phyloP scores from a whole-genome alignment of 441 rosid genomes.

The Croton laevigatus region DNA sequence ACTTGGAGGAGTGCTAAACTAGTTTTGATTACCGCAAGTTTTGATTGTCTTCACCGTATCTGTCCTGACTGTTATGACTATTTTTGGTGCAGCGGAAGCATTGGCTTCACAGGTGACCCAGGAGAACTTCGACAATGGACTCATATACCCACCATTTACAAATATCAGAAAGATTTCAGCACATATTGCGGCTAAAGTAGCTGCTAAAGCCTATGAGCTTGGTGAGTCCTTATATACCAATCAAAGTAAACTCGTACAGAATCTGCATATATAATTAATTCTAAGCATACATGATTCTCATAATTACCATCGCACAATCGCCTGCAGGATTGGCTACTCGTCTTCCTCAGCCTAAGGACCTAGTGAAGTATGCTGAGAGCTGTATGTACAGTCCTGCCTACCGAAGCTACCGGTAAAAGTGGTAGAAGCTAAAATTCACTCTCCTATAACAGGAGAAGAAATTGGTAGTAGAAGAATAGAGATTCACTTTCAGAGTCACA shows the following conservation, averaged over 20 bases:
- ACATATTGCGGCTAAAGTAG: constrained; percentile 78
- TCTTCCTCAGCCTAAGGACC: constrained; percentile 70
- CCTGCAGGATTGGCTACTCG: constrained; percentile 76
- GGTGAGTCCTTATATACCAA: constrained; percentile 39
- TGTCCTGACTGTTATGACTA: not conserved
- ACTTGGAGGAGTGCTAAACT: not conserved
- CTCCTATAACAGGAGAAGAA: not conserved
- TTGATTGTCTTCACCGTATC: not conserved
- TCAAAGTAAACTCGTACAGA: not conserved
- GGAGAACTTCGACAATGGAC: constrained; percentile 79
- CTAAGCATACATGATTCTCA: not conserved
- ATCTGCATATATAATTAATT: not conserved
- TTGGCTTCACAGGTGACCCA: constrained; percentile 70
- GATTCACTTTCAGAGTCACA: not conserved
- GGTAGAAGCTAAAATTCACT: not conserved
- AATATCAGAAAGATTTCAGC: constrained; percentile 91
- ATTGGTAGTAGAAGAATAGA: not conserved
- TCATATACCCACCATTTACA: constrained; percentile 74
- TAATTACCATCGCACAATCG: constrained; percentile 5
- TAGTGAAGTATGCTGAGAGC: constrained; percentile 71
- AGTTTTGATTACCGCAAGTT: too few species aligned
- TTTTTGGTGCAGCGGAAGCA: constrained; percentile 60
- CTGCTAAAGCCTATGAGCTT: constrained; percentile 85
- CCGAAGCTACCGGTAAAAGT: constrained; percentile 60
- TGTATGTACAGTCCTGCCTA: constrained; percentile 87